A percentile compares a stretch with the other conserved stretches of the same genome.
These are phyloP conservation scores for Starmerella powellii DNA, from an alignment of 805 yeast genomes.

Conservation along the genomic window DNA sequence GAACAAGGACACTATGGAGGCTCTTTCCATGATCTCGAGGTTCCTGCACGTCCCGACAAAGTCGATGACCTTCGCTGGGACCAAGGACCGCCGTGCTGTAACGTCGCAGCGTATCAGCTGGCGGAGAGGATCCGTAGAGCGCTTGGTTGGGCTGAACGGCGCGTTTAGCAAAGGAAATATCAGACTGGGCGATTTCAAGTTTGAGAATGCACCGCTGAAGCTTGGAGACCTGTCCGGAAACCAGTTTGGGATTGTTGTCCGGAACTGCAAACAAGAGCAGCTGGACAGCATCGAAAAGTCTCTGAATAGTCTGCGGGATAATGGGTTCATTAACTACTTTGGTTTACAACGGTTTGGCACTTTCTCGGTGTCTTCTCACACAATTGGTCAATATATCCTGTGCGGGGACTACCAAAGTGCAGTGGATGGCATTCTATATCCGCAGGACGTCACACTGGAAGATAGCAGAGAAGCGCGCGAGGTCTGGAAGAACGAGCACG, in stretches of 20 bases:
- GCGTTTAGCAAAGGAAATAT: conserved; percentile 52
- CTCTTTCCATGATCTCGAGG: conserved; percentile 60
- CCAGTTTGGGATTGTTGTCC: conserved; percentile 72
- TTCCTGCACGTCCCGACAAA: conserved; percentile 64
- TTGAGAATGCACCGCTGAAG: conserved; percentile 46
- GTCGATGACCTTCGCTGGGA: conserved; percentile 73
- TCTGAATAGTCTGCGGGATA: conserved; percentile 39
- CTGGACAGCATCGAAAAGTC: conserved; percentile 38
- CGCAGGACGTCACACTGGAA: conserved; percentile 73
- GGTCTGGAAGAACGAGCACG: conserved; percentile 62
- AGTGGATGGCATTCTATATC: conserved; percentile 64
- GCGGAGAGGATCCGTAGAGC: conserved; percentile 46
- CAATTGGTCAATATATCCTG: conserved; percentile 61
- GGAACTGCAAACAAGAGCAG: conserved; percentile 45
- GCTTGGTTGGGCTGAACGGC: conserved; percentile 65
- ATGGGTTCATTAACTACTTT: conserved; percentile 84
- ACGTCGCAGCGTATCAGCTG: conserved; percentile 74
- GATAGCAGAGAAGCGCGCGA: conserved; percentile 73
- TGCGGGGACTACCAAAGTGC: conserved; percentile 70
- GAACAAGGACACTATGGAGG: conserved; percentile 96
- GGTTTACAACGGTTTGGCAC: conserved; percentile 99
- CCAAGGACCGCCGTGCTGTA: conserved; percentile 92
- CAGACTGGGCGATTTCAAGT: conserved; percentile 65
- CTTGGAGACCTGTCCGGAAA: conserved; percentile 84
- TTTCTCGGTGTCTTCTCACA: conserved; percentile 82